Base-by-base conservation (phyloP, 306 rosid species). In the Gillenia trifoliata region DNA sequence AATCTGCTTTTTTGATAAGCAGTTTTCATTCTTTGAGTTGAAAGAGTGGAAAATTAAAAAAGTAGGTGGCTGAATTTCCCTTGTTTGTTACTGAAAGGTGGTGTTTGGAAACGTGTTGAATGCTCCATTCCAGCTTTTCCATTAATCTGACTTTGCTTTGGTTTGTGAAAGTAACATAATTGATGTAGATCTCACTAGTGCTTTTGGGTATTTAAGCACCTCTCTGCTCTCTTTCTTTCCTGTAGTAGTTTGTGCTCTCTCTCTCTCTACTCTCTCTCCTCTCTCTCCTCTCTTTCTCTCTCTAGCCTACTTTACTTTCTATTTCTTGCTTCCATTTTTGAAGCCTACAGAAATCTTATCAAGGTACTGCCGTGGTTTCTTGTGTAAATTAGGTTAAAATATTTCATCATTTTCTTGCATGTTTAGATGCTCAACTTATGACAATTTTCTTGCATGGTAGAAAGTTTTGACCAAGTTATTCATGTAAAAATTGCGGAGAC, bases 131-230 rank as follows among this genome's bases (percentile, higher is more conserved):
- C 71, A 40, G n/a, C 65, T 69, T 52, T 33, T 38, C 17, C 8
- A 64, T 64, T 40, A 69, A 38, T 76, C 81, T 68, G 84, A 68
- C 84, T 57, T 80, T 64, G 73, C 85, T 80, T 80, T 74, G 71
- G 52, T 38, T 64, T 15, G 75, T 38, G 62, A 36, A 76, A 77
- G 79, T 68, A 45, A 41, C 50, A 16, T 43, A 52, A 29, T 38
- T 45, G 63, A 11, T n/a, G 25, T 31, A 36, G 38, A 38, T 69
- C 62, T 64, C 47, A 57, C n/a, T 33, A 25, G 26, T 77, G 12
- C 26, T 72, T 68, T 22, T 31, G 79, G 34, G 73, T 74, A 84
- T 80, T 77, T 80, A 84, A 74, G 69, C 56, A 22, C 57, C 22
- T 60, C 57, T 2, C 1, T 30, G 19, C 1, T 66, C 63, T 28